Evolutionary conservation across 1,139 yeast genomes (phyloP).

Genomic region (Geotrichum phurueaensis): DNA sequence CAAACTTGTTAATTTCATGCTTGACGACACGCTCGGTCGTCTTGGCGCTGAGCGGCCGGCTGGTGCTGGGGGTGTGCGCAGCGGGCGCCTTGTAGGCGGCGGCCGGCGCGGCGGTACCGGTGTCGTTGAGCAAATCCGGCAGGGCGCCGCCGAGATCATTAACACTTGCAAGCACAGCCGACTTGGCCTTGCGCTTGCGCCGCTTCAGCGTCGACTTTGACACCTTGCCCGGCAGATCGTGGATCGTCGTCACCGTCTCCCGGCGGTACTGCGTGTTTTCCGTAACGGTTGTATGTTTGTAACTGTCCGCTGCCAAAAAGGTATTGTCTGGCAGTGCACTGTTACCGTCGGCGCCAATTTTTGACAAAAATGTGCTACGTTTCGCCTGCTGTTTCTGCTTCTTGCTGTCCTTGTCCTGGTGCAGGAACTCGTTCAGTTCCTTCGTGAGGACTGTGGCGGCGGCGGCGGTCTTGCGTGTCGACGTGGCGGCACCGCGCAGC

Average conservation of each 20-base stretch:
- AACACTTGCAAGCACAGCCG: conserved; percentile 30
- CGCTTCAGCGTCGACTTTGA: conserved; percentile 30
- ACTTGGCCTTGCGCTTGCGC: conserved; percentile 26
- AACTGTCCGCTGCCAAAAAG: conserved; percentile 13
- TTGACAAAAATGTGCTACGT: conserved; percentile 18
- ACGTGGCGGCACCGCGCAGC: not conserved
- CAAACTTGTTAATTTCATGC: conserved; percentile 31
- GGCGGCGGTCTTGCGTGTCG: not conserved
- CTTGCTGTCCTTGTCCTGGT: conserved; percentile 27
- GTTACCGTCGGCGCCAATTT: conserved; percentile 17
- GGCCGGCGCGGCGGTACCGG: conserved; percentile 16
- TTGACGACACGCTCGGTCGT: conserved; percentile 31
- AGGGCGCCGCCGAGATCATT: conserved; percentile 31
- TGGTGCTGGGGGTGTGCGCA: conserved; percentile 19
- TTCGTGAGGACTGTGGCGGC: conserved; percentile 18
- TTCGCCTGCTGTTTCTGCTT: conserved; percentile 29
- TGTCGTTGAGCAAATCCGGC: conserved; percentile 24
- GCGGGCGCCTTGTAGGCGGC: conserved; percentile 15
- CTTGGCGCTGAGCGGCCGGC: conserved; percentile 28
- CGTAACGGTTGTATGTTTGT: conserved; percentile 18
- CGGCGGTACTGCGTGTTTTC: conserved; percentile 11
- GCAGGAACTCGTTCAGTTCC: conserved; percentile 25
- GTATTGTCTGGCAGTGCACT: conserved; percentile 2
- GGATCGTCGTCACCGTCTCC: conserved; percentile 18
- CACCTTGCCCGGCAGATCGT: conserved; percentile 11